Evolutionary conservation across 345 rosid species (phyloP).

Genomic region (Zanthoxylum bungeanum): DNA sequence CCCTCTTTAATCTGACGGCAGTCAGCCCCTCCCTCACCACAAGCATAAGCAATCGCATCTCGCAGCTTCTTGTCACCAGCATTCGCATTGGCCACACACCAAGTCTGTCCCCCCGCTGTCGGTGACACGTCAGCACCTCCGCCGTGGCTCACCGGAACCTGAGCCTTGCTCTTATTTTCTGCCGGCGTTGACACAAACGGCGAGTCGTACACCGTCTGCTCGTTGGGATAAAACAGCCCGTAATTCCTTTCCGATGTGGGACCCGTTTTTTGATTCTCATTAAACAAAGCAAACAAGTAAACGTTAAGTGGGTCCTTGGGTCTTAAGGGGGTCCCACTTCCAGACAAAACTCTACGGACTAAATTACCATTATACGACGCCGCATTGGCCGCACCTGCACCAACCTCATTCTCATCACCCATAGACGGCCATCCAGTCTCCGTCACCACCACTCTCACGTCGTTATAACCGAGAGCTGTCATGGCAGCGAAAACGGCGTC

Average conservation of each 20-base stretch:
- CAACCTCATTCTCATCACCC: conserved; percentile 78
- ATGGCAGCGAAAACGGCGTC: conserved; percentile 91
- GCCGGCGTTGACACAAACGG: conserved; percentile 44
- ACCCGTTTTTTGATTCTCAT: conserved; percentile 79
- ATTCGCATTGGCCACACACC: conserved; percentile 72
- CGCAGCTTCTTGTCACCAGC: conserved; percentile 47
- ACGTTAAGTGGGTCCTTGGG: conserved; percentile 63
- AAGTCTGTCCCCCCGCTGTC: conserved; percentile 42
- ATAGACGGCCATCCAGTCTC: conserved; percentile 98
- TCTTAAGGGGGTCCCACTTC: conserved; percentile 79
- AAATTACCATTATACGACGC: conserved; percentile 84
- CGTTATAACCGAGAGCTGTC: conserved; percentile 58
- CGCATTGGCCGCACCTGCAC: conserved; percentile 64
- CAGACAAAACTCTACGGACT: conserved; percentile 57
- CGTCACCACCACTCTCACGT: conserved; percentile 59
- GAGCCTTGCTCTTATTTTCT: conserved; percentile 23
- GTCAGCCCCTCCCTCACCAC: conserved; percentile 91
- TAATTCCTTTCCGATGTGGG: conserved; percentile 91
- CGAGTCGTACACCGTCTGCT: conserved; percentile 71
- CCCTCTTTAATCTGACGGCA: conserved; percentile 76
- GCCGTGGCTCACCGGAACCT: conserved; percentile 29
- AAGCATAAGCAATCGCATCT: conserved; percentile 67
- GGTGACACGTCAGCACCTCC: conserved; percentile 9
- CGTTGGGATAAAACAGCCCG: conserved; percentile 81
- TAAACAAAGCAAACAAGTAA: conserved; percentile 79